Conservation (phyloP, 345 rosid species). For the Psidium guajava region DNA sequence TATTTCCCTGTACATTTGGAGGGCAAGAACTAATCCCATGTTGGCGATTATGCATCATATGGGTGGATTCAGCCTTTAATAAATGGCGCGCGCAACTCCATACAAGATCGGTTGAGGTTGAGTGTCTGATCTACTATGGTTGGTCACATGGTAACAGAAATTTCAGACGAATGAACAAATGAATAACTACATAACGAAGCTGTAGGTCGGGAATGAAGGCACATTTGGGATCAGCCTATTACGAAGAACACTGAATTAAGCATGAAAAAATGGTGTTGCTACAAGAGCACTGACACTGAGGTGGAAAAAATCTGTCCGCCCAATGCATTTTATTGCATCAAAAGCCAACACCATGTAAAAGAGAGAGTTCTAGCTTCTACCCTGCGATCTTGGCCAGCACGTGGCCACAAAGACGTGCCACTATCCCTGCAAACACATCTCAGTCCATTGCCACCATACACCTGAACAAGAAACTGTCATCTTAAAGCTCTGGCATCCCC, state of each 20-base stretch:
- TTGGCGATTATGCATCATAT: neutral
- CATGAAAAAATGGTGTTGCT: neutral
- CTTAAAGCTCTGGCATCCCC: constrained; percentile 90
- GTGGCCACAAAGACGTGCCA: neutral
- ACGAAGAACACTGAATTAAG: neutral
- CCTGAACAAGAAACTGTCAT: neutral
- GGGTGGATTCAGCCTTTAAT: neutral
- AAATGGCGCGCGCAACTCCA: neutral
- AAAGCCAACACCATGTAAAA: neutral
- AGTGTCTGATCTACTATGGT: neutral
- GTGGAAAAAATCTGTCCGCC: neutral
- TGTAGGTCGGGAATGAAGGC: neutral
- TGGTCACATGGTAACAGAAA: neutral
- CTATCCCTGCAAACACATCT: neutral
- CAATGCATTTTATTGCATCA: neutral
- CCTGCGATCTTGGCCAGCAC: neutral
- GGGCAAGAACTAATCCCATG: neutral
- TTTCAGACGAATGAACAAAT: neutral
- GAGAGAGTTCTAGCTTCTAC: neutral
- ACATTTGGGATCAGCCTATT: neutral
- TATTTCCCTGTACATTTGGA: neutral
- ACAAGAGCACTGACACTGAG: neutral
- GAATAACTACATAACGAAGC: neutral
- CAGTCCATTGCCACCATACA: neutral
- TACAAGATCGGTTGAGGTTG: neutral